Conservation (phyloP, 2,329 filamentous ascomycete genomes). For the Cadophora luteo-olivacea region DNA sequence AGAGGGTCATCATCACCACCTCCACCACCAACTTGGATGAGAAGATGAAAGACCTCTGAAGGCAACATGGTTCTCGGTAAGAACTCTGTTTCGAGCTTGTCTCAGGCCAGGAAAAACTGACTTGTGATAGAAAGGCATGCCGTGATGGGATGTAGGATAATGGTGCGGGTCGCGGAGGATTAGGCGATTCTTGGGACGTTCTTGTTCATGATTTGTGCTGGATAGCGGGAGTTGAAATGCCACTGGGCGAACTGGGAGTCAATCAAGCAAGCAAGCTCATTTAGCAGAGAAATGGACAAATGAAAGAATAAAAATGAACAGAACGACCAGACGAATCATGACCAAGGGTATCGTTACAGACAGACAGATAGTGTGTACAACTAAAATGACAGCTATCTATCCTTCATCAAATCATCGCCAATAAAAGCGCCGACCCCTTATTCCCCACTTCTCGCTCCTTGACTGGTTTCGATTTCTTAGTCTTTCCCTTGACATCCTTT, state of each 20-base stretch:
- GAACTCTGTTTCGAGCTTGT: background rate
- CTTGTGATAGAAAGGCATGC: background rate
- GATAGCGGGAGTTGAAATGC: background rate
- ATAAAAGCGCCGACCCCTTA: slow-evolving; percentile 64
- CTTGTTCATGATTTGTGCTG: background rate
- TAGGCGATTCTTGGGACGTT: background rate
- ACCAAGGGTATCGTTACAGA: slow-evolving; percentile 29
- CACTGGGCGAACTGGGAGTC: background rate
- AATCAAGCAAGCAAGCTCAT: background rate
- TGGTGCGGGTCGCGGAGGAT: background rate
- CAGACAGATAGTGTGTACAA: slow-evolving; percentile 13
- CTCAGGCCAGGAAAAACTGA: background rate
- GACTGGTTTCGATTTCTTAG: slow-evolving; percentile 51
- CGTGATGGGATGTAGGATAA: background rate
- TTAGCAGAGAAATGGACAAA: background rate
- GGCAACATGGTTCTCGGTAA: background rate
- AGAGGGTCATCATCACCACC: slow-evolving; percentile 6
- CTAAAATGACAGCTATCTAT: slow-evolving; percentile 7
- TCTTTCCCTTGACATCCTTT: slow-evolving; percentile 47
- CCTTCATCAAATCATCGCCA: slow-evolving; percentile 57
- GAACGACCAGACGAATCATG: background rate
- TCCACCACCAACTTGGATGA: background rate
- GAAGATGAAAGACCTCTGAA: background rate
- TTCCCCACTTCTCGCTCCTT: slow-evolving; percentile 60
- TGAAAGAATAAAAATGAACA: background rate